A percentile compares a stretch with the other conserved stretches of the same genome.
Conservation (phyloP, 2,329 filamentous ascomycete species). For the Coleophoma cylindrospora region DNA sequence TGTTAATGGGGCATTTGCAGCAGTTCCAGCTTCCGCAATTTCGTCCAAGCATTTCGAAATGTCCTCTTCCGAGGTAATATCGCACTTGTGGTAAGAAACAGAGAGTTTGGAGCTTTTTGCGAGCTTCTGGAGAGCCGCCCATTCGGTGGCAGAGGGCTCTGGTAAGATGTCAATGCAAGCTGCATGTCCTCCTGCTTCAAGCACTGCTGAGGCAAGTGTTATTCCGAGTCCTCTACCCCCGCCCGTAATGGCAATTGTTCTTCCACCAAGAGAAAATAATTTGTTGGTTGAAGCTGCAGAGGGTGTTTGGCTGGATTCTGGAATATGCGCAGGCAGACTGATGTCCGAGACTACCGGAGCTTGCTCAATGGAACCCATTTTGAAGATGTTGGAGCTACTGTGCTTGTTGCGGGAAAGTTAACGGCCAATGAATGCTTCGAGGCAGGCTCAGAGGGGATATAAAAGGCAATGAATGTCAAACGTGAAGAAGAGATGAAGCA, state of each 20-base stretch:
- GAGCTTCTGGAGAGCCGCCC: slow-evolving; percentile 35
- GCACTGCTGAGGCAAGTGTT: slow-evolving; percentile 38
- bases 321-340: slow-evolving; percentile 9
- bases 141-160: slow-evolving; percentile 32
- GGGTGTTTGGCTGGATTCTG: slow-evolving; percentile 25
- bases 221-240: slow-evolving; percentile 45
- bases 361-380: slow-evolving; percentile 1
- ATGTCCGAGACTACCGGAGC: slow-evolving; percentile 5
- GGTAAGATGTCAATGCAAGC: slow-evolving; percentile 42
- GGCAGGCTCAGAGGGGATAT: neutral
- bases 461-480: neutral
- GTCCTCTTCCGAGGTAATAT: slow-evolving; percentile 39
- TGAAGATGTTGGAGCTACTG: neutral
- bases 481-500: neutral
- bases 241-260: slow-evolving; percentile 39
- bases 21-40: slow-evolving; percentile 30
- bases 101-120: slow-evolving; percentile 26
- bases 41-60: slow-evolving; percentile 31
- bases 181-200: slow-evolving; percentile 43
- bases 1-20: slow-evolving; percentile 27
- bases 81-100: slow-evolving; percentile 35
- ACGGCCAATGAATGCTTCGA: neutral
- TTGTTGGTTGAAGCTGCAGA: slow-evolving; percentile 20
- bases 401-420: neutral
- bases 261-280: slow-evolving; percentile 36